phyloP scores from a whole-genome alignment of 805 yeast species.

The Starmerella bacillaris region DNA sequence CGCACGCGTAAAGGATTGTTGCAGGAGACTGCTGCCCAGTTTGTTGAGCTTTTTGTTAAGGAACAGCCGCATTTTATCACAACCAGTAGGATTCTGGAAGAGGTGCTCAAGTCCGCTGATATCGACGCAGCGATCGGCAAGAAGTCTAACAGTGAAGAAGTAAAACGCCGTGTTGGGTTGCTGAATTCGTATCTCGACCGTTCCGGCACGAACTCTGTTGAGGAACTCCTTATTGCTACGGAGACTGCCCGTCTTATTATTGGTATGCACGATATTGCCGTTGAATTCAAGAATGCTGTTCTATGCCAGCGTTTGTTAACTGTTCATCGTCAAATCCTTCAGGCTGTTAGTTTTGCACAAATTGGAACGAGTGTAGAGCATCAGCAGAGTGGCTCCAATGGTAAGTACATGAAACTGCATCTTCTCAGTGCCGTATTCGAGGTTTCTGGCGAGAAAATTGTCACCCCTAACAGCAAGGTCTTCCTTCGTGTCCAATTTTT shows the following conservation, averaged over 20 bases:
- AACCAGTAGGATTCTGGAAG: slow-evolving; percentile 33
- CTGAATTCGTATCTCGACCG: slow-evolving; percentile 35
- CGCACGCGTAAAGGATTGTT: slow-evolving; percentile 72
- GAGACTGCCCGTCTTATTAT: slow-evolving; percentile 45
- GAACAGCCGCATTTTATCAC: slow-evolving; percentile 35
- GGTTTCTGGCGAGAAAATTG: slow-evolving; percentile 69
- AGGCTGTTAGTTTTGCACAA: slow-evolving; percentile 42
- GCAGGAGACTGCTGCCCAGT: slow-evolving; percentile 62
- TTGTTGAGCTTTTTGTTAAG: slow-evolving; percentile 56
- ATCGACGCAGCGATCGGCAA: slow-evolving; percentile 23
- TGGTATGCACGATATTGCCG: slow-evolving; percentile 66
- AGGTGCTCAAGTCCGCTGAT: slow-evolving; percentile 56
- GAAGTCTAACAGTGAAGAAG: slow-evolving; percentile 27
- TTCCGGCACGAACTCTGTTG: slow-evolving; percentile 24
- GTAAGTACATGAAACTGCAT: slow-evolving; percentile 32
- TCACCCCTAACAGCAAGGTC: slow-evolving; percentile 55
- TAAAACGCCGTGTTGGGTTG: slow-evolving; percentile 33
- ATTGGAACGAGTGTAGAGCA: slow-evolving; percentile 4
- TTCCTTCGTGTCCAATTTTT: slow-evolving; percentile 61
- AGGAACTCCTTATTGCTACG: slow-evolving; percentile 41
- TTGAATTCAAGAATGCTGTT: slow-evolving; percentile 57
- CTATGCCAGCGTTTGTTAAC: slow-evolving; percentile 43
- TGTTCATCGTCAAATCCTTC: slow-evolving; percentile 51
- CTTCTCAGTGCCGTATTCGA: slow-evolving; percentile 52
- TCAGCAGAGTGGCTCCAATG: no score